Conservation (phyloP, 768 basidiomycete genomes). For the Tricholoma hemisulphureum region DNA sequence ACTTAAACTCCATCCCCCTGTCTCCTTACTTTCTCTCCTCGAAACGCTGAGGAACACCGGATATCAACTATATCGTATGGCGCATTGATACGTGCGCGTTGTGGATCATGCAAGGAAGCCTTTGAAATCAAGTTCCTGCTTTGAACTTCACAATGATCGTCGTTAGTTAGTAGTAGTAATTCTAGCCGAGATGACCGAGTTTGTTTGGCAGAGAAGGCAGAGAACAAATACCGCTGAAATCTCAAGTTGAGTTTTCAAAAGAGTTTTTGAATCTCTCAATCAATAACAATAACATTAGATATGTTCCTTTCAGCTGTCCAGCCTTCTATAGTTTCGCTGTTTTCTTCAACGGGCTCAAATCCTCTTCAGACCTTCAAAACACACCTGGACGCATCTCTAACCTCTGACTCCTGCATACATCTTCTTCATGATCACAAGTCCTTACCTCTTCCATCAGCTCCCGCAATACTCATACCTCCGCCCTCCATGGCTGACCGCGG, state of each 20-base stretch:
- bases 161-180: too few species aligned
- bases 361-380: conserved; percentile 57
- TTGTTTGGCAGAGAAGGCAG: background rate
- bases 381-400: conserved; percentile 47
- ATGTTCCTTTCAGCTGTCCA: conserved; percentile 65
- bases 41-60: background rate
- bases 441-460: conserved; percentile 46
- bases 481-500: conserved; percentile 23
- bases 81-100: too few species aligned
- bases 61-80: background rate
- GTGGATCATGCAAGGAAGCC: background rate
- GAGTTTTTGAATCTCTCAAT: background rate
- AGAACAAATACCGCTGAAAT: background rate
- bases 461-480: conserved; percentile 45
- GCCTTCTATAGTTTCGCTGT: conserved; percentile 63
- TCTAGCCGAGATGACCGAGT: background rate
- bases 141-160: background rate
- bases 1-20: background rate
- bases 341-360: conserved; percentile 69
- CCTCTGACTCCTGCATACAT: conserved; percentile 63
- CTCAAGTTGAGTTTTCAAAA: too few species aligned
- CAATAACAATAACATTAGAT: background rate
- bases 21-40: background rate
- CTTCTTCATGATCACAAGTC: conserved; percentile 60
- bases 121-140: background rate